Evolutionary conservation across 768 basidiomycete genomes (phyloP), one percentile per base, ranked within the genome.

Genomic region (Leccinum sublutescens): DNA sequence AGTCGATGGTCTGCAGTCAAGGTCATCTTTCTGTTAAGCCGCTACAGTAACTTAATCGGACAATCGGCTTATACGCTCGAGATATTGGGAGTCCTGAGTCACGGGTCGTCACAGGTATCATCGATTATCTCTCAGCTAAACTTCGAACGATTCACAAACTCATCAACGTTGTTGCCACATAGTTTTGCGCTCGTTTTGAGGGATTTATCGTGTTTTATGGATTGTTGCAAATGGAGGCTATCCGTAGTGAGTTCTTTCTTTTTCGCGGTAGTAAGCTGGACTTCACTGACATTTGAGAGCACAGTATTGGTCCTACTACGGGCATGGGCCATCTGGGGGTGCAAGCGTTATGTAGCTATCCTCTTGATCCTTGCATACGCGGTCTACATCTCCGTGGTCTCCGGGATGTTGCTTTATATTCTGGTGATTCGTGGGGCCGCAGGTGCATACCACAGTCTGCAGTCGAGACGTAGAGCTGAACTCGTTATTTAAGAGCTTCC

Each of bases 291-390:
- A 14, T n/a, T 17, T 9, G n/a, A 23, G 8, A 9, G 17, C 1
- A 3, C 6, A 67, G 66, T 61, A 11, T 50, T 64, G 27, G 55
- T 67, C 11, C 40, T 67, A 31, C 5, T 64, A 17, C 59, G 66
- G 12, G 66, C 55, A 2, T 61, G 66, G 62, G 62, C 62, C 7
- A 57, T 64, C 15, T 23, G 23, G 23, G 23, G 23, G 23, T 23
- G 23, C 23, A 23, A 23, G 23, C 23, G 23, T 23, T 23, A 23
- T 23, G 23, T 23, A 23, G 23, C 23, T 23, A 23, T 23, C 23
- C 23, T 23, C 23, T 23, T 23, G 23, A 23, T 23, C 23, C 23
- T 23, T 23, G 23, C 23, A 23, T 23, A 23, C 23, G 23, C 23
- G 23, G 23, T 23, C 23, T 23, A 23, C 23, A 23, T 23, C 23